Conservation (phyloP, 2,329 filamentous ascomycete genomes). For the Talaromyces sp. region DNA sequence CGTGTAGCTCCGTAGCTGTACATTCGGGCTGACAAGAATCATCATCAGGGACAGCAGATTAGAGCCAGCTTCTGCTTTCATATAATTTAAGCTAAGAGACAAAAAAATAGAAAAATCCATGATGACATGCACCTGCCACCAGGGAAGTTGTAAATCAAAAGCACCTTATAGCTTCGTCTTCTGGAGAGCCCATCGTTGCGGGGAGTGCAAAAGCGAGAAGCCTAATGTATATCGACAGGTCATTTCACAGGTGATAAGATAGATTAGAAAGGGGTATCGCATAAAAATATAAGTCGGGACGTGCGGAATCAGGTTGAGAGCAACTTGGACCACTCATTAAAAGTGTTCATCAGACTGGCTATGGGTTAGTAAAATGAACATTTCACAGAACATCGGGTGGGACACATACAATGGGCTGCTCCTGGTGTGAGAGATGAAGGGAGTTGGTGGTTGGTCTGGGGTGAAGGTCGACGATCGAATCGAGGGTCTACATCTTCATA, state of each 20-base stretch:
- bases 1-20: constrained; percentile 16
- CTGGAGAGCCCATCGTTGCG: constrained; percentile 14
- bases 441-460: constrained; percentile 28
- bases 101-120: background rate
- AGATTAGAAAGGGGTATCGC: constrained; percentile 25
- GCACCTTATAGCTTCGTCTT: constrained; percentile 19
- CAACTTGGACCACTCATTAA: constrained; percentile 6
- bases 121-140: background rate
- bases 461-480: constrained; percentile 60
- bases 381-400: constrained; percentile 56
- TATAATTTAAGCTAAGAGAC: constrained; percentile 3
- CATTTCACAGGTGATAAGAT: constrained; percentile 11
- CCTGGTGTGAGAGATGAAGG: constrained; percentile 45
- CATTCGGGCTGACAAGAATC: constrained; percentile 8
- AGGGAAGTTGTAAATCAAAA: constrained; percentile 4
- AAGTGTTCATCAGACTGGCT: constrained; percentile 71
- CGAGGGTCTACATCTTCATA: constrained; percentile 93
- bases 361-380: constrained; percentile 65
- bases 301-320: constrained; percentile 8
- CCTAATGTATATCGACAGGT: constrained; percentile 11
- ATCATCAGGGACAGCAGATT: constrained; percentile 5
- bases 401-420: constrained; percentile 39
- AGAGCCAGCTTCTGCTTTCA: constrained; percentile 10
- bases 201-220: constrained; percentile 6
- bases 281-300: constrained; percentile 6